phyloP scores from a whole-genome alignment of 768 basidiomycete genomes.

The Suillus subaureus region DNA sequence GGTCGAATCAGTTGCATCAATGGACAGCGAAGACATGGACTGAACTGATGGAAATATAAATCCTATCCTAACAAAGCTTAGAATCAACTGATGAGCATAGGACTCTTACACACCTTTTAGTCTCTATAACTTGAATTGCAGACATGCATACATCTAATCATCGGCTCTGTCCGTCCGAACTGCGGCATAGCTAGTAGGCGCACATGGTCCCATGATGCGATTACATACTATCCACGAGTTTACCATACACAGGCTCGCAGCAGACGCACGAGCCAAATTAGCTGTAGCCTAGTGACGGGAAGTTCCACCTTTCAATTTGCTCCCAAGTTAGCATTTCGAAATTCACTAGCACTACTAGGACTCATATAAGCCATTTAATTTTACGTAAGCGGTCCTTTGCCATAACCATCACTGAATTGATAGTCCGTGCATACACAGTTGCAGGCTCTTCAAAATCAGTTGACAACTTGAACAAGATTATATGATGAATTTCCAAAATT shows the following conservation, averaged over 20 bases:
- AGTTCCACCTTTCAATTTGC: not conserved
- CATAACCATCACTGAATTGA: too few species aligned
- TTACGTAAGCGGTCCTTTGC: too few species aligned
- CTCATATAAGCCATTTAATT: too few species aligned
- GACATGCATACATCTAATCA: slow-evolving; percentile 63
- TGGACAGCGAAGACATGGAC: not conserved
- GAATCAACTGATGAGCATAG: not conserved
- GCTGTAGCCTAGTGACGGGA: not conserved
- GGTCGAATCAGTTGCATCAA: too few species aligned
- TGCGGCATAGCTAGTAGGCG: not conserved
- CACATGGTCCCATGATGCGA: not conserved
- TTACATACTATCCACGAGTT: not conserved
- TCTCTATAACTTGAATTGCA: slow-evolving; percentile 77
- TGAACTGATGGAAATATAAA: not conserved
- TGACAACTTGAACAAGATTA: too few species aligned
- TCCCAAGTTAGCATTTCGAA: too few species aligned
- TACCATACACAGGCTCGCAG: not conserved
- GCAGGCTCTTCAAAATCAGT: too few species aligned
- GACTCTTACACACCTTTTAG: slow-evolving; percentile 82
- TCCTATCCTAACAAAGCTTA: not conserved
- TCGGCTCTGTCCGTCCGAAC: not conserved
- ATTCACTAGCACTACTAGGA: too few species aligned
- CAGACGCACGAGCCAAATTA: not conserved
- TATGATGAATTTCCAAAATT: not conserved
- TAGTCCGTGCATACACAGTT: too few species aligned